Base-by-base conservation (phyloP, 495 filamentous ascomycete genomes). In the Aspergillus homomorphus region DNA sequence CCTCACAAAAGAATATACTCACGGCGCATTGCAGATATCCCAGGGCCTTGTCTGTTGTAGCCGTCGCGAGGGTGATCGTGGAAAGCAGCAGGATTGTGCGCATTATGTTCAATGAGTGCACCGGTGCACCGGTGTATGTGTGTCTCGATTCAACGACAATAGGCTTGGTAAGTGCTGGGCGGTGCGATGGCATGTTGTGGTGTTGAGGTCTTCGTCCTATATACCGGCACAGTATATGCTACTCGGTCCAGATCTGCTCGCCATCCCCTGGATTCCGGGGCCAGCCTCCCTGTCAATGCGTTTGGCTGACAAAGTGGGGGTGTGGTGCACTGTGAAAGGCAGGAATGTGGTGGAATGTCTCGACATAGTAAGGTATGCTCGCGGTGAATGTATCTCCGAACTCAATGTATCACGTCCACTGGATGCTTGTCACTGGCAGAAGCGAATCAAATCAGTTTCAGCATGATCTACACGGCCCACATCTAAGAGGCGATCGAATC, bases 21-120 rank as follows among this genome's bases (percentile, higher is more conserved):
- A 62, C 60, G 24, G 51, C 60, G 16, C 60, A 62, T 18, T 58
- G 52, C 14, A 62, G 15, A 41, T 62, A 62, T 3, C 60, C 60
- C 19, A 62, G 41, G 4, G 45, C 56, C 1, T 18, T 38, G 14
- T 56, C 15, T 0, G 56, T 24, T 18, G 51, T 28, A 7, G 56
- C 30, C 18, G 26, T 18, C 6, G 49, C 60, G n/a, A 62, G 55
- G 55, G 59, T 28, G 20, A 43, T 19, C n/a, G 43, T 48, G 10
- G 60, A 54, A 30, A 62, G 50, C 4, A 58, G 38, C 33, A 62
- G 12, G 19, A 30, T 15, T 0, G 48, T 30, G 23, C 23, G 48
- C 48, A 51, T 51, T 7, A 18, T 50, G 33, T 38, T 12, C 33
- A 30, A 4, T 10, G 26, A 4, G 26, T 30, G n/a, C n/a, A n/a